A percentile compares a stretch with the other conserved stretches of the same genome.
These are phyloP conservation scores for Daldinia grandis DNA, from an alignment of 495 filamentous ascomycete genomes.

Conservation along the genomic window DNA sequence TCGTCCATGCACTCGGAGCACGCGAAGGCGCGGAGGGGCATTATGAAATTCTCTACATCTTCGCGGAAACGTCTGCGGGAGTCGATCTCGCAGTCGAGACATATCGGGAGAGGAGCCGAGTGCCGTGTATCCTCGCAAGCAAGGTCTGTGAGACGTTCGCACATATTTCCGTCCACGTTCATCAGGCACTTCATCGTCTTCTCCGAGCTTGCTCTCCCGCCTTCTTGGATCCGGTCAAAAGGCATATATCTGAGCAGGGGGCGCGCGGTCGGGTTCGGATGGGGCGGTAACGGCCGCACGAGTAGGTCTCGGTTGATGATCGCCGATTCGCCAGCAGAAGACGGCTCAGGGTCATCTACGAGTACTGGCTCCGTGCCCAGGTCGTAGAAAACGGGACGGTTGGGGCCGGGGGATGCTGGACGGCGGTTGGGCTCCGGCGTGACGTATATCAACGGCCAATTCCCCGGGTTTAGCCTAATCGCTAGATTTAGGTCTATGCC, in stretches of 20 bases:
- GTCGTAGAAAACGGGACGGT: background rate
- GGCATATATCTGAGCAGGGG: background rate
- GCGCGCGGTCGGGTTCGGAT: background rate
- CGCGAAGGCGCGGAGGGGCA: background rate
- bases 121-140: constrained; percentile 19
- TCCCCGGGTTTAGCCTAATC: background rate
- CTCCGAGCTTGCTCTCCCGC: too few species aligned
- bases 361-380: background rate
- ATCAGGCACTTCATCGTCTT: background rate
- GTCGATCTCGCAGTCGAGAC: constrained; percentile 1
- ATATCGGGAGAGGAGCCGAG: background rate
- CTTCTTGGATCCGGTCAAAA: too few species aligned
- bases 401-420: background rate
- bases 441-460: background rate
- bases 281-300: background rate
- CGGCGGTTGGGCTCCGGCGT: background rate
- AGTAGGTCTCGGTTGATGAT: background rate
- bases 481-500: background rate
- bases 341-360: background rate
- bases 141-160: background rate
- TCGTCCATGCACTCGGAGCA: background rate
- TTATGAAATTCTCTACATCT: background rate
- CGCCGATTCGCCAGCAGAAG: background rate
- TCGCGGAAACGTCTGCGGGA: background rate
- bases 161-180: background rate